These are phyloP conservation scores for Colletotrichum paranaense DNA, from an alignment of 2,329 filamentous ascomycete genomes.

Conservation along the genomic window DNA sequence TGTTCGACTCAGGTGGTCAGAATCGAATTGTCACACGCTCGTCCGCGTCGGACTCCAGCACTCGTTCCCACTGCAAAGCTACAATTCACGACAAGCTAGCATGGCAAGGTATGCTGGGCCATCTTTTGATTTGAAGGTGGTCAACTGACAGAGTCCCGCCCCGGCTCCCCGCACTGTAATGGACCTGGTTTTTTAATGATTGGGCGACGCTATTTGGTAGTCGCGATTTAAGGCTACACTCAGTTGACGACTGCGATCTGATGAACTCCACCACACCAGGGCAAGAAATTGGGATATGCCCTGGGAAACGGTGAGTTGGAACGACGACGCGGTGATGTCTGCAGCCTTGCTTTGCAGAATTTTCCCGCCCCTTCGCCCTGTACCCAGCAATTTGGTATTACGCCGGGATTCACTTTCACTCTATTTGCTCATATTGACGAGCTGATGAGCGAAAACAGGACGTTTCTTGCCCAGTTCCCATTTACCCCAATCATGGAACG, in stretches of 20 bases:
- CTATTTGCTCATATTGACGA: not conserved
- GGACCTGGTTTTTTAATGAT: not conserved
- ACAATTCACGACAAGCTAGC: not conserved
- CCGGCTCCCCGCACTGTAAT: constrained; percentile 1
- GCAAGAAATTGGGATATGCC: constrained; percentile 26
- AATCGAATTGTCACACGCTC: not conserved
- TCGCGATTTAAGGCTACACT: not conserved
- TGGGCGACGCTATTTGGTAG: not conserved
- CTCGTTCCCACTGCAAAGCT: not conserved
- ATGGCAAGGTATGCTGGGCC: constrained; percentile 6
- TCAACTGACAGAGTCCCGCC: constrained; percentile 19
- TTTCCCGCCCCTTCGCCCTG: not conserved
- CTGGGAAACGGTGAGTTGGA: constrained; percentile 12
- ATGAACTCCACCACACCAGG: constrained; percentile 10
- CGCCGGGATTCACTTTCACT: not conserved
- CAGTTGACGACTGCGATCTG: constrained; percentile 5
- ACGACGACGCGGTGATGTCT: not conserved
- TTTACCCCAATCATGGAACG: not conserved
- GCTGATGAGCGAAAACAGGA: not conserved
- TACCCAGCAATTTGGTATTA: not conserved
- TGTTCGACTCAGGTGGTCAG: not conserved
- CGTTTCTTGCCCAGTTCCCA: not conserved
- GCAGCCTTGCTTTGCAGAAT: constrained; percentile 7
- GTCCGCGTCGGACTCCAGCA: not conserved
- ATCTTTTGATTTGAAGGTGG: not conserved